A percentile compares a stretch with the other conserved stretches of the same genome.
phyloP scores from a whole-genome alignment of 2,329 filamentous ascomycete species.

The Pseudogymnoascus sp. region DNA sequence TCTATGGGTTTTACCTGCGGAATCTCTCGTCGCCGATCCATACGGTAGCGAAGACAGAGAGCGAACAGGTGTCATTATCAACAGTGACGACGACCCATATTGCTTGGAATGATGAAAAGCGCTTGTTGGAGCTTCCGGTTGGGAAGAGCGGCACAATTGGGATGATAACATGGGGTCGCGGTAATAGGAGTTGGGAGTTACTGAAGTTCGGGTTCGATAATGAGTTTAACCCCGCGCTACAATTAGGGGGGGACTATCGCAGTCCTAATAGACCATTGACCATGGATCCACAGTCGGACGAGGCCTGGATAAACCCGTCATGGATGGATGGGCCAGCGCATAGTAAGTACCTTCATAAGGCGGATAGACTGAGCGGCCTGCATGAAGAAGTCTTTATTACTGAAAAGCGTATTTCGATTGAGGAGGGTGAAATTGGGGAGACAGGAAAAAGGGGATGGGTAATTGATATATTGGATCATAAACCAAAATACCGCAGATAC shows the following conservation, averaged over 20 bases:
- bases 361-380: conserved; percentile 8
- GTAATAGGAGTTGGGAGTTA: background rate
- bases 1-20: background rate
- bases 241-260: background rate
- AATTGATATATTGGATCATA: conserved; percentile 10
- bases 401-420: conserved; percentile 7
- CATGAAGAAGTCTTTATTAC: background rate
- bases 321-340: conserved; percentile 1
- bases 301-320: background rate
- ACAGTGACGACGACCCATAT: background rate
- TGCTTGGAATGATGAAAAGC: conserved; percentile 10
- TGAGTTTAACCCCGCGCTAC: conserved; percentile 11
- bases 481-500: background rate
- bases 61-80: background rate
- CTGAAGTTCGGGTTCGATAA: conserved; percentile 14
- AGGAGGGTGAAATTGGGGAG: background rate
- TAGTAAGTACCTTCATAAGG: background rate
- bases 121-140: conserved; percentile 11
- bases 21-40: background rate
- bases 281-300: background rate
- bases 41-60: background rate
- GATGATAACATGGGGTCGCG: conserved; percentile 8
- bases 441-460: conserved; percentile 9
- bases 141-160: conserved; percentile 12
- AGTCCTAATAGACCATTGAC: background rate